Evolutionary conservation across 2,329 filamentous ascomycete genomes (phyloP), one percentile per base, ranked within the genome.

Genomic region (Calonectria hawksworthii): DNA sequence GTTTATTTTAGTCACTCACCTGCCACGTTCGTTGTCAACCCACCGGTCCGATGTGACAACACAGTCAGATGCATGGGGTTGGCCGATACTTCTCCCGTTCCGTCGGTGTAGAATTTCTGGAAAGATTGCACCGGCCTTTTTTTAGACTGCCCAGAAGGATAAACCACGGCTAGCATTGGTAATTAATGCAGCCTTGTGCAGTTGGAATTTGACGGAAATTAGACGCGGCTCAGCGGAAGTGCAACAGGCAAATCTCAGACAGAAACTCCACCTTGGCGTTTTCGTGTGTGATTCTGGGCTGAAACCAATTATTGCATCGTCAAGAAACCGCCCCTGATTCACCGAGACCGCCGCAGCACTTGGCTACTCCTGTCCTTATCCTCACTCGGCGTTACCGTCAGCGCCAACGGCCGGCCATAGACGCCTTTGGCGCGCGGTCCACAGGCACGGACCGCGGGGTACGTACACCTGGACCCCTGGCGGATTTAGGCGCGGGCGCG

Each of bases 381-480:
- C 26, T 28, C 18, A 23, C 56, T 28, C 36, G 56, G 56, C 14
- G 34, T 63, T 23, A 36, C 56, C 56, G 56, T 38, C 56, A 7
- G 56, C 56, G 56, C 56, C 56, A 63, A 38, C 44, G 44, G 18
- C 3, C 8, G 16, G 21, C 41, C 30, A 32, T 61, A 70, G 11
- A 51, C 72, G 61, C 65, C 30, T 32, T 70, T 74, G 66, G 38
- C 71, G 71, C 71, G 66, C 66, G 71, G 30, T 30, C 54, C 44
- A 14, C 30, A 61, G 38, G 41, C 38, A 44, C 61, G 61, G 61
- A 65, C 61, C 56, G 56, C 56, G 23, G 30, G 72, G 68, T 73
- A 72, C 52, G 70, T 67, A 61, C 71, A 26, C 28, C 30, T 23
- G 30, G 50, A 26, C 34, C 65, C 41, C 56, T 63, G 56, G 56